Evolutionary conservation across 2,329 filamentous ascomycete species (phyloP).

Genomic region (Diplocarpon mali): DNA sequence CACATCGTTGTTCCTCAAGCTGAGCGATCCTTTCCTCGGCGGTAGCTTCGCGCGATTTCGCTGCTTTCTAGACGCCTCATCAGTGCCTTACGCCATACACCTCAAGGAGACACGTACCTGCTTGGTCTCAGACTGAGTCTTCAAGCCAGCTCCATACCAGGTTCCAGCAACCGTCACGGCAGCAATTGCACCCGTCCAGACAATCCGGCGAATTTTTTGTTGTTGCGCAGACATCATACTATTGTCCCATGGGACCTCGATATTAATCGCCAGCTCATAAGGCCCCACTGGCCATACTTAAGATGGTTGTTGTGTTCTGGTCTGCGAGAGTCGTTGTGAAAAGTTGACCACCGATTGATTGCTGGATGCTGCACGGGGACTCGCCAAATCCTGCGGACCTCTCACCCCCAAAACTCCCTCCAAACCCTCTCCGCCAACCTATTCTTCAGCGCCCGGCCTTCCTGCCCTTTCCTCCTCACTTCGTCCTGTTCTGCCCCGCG

Average conservation of each 20-base stretch:
- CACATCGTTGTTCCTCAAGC: conserved; percentile 38
- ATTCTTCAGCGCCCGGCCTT: conserved; percentile 5
- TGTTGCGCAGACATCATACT: conserved; percentile 15
- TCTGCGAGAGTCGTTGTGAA: not conserved
- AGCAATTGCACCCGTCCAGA: conserved; percentile 43
- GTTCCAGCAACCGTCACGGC: conserved; percentile 46
- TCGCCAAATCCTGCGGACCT: not conserved
- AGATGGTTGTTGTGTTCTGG: not conserved
- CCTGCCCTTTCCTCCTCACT: conserved; percentile 9
- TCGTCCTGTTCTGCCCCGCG: conserved; percentile 7
- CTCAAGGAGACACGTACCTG: conserved; percentile 32
- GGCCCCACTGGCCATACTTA: not conserved
- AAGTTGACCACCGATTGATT: no score
- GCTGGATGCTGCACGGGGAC: not conserved
- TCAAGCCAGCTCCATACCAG: conserved; percentile 48
- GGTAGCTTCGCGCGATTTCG: conserved; percentile 37
- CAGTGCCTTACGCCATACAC: not conserved
- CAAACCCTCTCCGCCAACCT: conserved; percentile 10
- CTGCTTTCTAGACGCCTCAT: conserved; percentile 28
- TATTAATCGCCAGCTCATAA: not conserved
- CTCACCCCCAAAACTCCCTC: conserved; percentile 16
- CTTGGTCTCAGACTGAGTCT: conserved; percentile 38
- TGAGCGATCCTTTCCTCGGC: conserved; percentile 43
- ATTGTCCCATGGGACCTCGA: not conserved
- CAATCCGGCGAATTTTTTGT: conserved; percentile 35